These are phyloP conservation scores for Plasmodium gaboni DNA, from an alignment of 169 alveolate species.

Conservation along the genomic window DNA sequence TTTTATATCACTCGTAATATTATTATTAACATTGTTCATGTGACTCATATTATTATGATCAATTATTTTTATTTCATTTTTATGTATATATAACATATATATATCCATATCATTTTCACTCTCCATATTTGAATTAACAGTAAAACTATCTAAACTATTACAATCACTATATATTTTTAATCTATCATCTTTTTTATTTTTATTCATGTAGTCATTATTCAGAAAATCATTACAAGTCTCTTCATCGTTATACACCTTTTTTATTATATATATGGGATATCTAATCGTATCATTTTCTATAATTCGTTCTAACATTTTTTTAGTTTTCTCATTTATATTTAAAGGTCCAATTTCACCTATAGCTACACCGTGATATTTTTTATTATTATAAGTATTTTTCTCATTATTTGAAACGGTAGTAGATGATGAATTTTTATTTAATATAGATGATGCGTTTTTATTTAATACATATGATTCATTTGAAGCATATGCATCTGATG, in stretches of 20 bases:
- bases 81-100: conserved; percentile 49
- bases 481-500: not conserved
- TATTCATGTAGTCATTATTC: not conserved
- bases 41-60: conserved; percentile 26
- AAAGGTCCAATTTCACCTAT: conserved; percentile 65
- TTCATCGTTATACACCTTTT: not conserved
- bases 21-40: too few relatives aligned
- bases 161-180: conserved; percentile 6
- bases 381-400: not conserved
- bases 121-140: conserved; percentile 18
- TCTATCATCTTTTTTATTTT: not conserved
- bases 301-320: conserved; percentile 25
- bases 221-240: not conserved
- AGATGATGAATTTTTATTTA: not conserved
- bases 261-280: conserved; percentile 43
- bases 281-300: conserved; percentile 44
- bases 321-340: conserved; percentile 32
- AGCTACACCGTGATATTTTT: conserved; percentile 44
- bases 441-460: conserved; percentile 4
- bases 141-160: conserved; percentile 12
- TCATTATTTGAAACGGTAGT: not conserved
- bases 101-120: conserved; percentile 23
- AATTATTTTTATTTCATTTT: conserved; percentile 41
- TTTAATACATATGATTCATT: conserved; percentile 8
- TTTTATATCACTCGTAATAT: too few relatives aligned